These are phyloP conservation scores for Cruciata laevipes DNA, from an alignment of 257 asterid genomes.

Conservation along the genomic window DNA sequence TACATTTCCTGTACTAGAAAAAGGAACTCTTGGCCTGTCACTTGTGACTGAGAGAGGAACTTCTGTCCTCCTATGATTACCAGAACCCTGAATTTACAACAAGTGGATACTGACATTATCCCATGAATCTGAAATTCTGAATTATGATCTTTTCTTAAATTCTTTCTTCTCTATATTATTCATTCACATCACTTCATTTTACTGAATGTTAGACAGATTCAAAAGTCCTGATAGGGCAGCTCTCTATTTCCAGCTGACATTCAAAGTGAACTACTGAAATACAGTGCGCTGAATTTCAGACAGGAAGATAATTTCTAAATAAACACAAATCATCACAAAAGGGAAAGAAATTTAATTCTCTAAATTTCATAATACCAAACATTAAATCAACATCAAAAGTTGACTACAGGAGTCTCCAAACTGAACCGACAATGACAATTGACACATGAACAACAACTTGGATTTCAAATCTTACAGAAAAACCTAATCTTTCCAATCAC, in stretches of 20 bases:
- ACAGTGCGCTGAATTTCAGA: not conserved
- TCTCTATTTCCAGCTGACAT: not conserved
- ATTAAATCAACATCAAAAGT: not conserved
- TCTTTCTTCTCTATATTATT: not conserved
- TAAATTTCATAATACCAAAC: not conserved
- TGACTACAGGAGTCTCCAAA: not conserved
- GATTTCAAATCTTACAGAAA: not conserved
- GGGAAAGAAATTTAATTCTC: not conserved
- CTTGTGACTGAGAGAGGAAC: slow-evolving; percentile 22
- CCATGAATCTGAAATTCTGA: not conserved
- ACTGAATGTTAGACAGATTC: not conserved
- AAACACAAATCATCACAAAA: slow-evolving; percentile 3
- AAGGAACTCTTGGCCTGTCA: slow-evolving; percentile 26
- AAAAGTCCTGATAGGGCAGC: not conserved
- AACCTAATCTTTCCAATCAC: not conserved
- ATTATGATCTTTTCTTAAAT: no score
- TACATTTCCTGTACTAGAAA: slow-evolving; percentile 27
- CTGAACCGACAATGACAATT: not conserved
- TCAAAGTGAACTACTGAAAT: not conserved
- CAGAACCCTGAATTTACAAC: slow-evolving; percentile 31
- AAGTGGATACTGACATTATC: not conserved
- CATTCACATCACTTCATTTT: not conserved
- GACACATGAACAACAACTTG: not conserved
- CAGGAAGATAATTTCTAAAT: not conserved
- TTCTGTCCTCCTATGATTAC: slow-evolving; percentile 24